A percentile compares a stretch with the other conserved stretches of the same genome.
Evolutionary conservation across 1,139 yeast genomes (phyloP).

Genomic region (Protomyces gravidus): DNA sequence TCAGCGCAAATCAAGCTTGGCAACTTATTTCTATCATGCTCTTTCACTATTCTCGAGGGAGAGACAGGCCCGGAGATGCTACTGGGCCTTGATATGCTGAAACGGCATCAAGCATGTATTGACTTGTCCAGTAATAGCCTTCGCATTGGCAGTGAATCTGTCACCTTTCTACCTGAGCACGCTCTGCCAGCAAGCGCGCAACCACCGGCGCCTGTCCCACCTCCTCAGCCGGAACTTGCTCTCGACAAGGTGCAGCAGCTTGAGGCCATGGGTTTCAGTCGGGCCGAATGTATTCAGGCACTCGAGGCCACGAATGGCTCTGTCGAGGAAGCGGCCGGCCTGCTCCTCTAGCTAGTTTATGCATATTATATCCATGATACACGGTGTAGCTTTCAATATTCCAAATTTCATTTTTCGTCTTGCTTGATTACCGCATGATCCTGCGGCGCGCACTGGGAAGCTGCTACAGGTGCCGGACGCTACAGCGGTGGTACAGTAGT

Average conservation of each 20-base stretch:
- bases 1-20: conserved; percentile 83
- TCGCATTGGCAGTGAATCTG: conserved; percentile 64
- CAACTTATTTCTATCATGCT: conserved; percentile 62
- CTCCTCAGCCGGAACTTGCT: conserved; percentile 39
- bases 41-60: conserved; percentile 69
- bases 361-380: background rate
- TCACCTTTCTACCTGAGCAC: conserved; percentile 66
- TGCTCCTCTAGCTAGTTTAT: conserved; percentile 47
- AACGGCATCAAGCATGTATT: conserved; percentile 77
- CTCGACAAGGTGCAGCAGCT: conserved; percentile 54
- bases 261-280: conserved; percentile 65
- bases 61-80: conserved; percentile 52
- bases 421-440: background rate
- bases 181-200: conserved; percentile 55
- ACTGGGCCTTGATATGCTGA: conserved; percentile 61
- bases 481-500: background rate
- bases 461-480: background rate
- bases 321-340: conserved; percentile 78
- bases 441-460: background rate
- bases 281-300: conserved; percentile 61
- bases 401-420: background rate
- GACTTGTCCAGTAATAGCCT: conserved; percentile 68
- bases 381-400: background rate
- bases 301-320: conserved; percentile 66
- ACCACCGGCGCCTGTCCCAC: conserved; percentile 29